Percentiles rank a stretch among this genome's conserved stretches.
These are phyloP conservation scores for Cercospora zeina DNA, from an alignment of 2,329 filamentous ascomycete genomes.

Conservation along the genomic window DNA sequence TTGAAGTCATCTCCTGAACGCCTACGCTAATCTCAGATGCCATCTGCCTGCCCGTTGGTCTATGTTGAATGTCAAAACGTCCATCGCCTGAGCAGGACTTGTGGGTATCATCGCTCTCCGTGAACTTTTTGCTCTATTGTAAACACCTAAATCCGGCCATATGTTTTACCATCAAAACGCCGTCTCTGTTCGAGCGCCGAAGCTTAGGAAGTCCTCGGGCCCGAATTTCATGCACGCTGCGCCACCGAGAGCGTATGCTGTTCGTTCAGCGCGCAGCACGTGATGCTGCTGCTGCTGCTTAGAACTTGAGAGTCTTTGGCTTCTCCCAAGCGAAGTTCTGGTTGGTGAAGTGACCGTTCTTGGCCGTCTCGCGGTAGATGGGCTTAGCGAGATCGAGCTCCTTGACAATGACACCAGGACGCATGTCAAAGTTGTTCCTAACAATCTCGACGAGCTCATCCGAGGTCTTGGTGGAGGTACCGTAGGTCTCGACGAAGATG, in stretches of 20 bases:
- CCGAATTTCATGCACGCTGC: constrained; percentile 18
- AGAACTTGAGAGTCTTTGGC: constrained; percentile 91
- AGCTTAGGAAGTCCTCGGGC: constrained; percentile 14
- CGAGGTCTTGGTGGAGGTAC: constrained; percentile 83
- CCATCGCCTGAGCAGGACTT: constrained; percentile 32
- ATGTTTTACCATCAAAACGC: constrained; percentile 21
- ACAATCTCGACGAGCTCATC: constrained; percentile 96
- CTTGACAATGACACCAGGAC: constrained; percentile 97
- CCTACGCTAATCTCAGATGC: constrained; percentile 34
- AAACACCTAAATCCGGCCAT: constrained; percentile 16
- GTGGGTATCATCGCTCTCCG: constrained; percentile 34
- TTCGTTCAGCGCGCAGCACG: not conserved
- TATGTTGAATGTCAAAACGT: constrained; percentile 34
- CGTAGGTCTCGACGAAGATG: constrained; percentile 96
- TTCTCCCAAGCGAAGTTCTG: constrained; percentile 98
- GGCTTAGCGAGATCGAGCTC: constrained; percentile 93
- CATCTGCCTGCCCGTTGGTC: constrained; percentile 30
- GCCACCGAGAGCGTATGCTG: not conserved
- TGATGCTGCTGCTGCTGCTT: constrained; percentile 47
- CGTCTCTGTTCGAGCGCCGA: constrained; percentile 16
- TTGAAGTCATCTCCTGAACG: constrained; percentile 36
- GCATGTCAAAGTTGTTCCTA: constrained; percentile 92
- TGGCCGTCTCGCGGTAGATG: constrained; percentile 97
- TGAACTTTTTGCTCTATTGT: constrained; percentile 26
- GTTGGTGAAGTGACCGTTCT: constrained; percentile 99